Percentiles rank a stretch among this genome's conserved stretches.
Evolutionary conservation across 2,329 filamentous ascomycete genomes (phyloP).

Genomic region (Hymenoscyphus linearis): DNA sequence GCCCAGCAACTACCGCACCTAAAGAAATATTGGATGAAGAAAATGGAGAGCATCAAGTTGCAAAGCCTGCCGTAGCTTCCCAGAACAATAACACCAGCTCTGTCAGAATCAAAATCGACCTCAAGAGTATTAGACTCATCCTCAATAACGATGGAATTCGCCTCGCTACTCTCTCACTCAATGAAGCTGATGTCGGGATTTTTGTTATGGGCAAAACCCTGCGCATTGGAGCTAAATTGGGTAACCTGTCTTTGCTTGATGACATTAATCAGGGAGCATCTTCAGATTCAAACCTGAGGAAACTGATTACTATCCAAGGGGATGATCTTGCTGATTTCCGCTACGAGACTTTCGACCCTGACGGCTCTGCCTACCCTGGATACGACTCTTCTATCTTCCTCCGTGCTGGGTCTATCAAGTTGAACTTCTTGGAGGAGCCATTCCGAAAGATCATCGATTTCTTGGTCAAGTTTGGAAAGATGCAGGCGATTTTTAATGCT

Average conservation of each 20-base stretch:
- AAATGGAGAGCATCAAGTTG: conserved; percentile 32
- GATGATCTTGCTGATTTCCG: conserved; percentile 94
- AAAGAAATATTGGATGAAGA: conserved; percentile 34
- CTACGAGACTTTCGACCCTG: conserved; percentile 88
- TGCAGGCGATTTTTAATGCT: conserved; percentile 98
- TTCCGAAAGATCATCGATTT: conserved; percentile 98
- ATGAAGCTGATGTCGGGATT: conserved; percentile 85
- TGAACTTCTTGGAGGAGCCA: conserved; percentile 95
- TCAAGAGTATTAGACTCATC: conserved; percentile 90
- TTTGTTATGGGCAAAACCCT: conserved; percentile 83
- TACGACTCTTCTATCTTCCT: conserved; percentile 91
- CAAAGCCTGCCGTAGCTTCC: conserved; percentile 13
- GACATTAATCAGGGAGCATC: conserved; percentile 90
- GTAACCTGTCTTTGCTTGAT: conserved; percentile 82
- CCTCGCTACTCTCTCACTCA: conserved; percentile 86
- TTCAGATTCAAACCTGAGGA: conserved; percentile 72
- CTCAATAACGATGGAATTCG: conserved; percentile 97
- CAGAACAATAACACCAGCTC: conserved; percentile 36
- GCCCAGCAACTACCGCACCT: conserved; percentile 36
- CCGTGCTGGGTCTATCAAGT: conserved; percentile 87
- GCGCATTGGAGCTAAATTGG: conserved; percentile 79
- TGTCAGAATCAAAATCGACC: conserved; percentile 85
- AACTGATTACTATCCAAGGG: conserved; percentile 90
- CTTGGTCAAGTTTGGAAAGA: conserved; percentile 96
- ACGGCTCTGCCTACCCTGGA: conserved; percentile 71